Percentiles rank a stretch among this genome's conserved stretches.
Evolutionary conservation across 2,329 filamentous ascomycete species (phyloP).

Genomic region (Trichoderma guizhouense): DNA sequence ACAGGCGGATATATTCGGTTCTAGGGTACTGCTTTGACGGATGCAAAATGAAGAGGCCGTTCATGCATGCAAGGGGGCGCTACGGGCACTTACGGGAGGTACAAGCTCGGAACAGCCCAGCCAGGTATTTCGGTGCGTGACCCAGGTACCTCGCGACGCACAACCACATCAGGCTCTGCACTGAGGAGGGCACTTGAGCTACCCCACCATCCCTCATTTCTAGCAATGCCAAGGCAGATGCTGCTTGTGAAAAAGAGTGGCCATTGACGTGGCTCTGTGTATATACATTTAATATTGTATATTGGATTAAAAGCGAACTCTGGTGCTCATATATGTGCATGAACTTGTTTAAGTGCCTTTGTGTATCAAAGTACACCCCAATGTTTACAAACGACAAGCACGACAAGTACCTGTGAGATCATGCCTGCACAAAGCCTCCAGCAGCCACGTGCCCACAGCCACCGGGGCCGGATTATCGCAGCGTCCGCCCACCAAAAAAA

Average conservation of each 20-base stretch:
- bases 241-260: not conserved
- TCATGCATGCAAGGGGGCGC: slow-evolving; percentile 4
- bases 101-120: not conserved
- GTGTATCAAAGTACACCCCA: not conserved
- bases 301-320: not conserved
- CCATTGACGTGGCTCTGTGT: not conserved
- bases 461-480: slow-evolving; percentile 17
- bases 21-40: slow-evolving; percentile 8
- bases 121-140: not conserved
- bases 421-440: not conserved
- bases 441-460: slow-evolving; percentile 11
- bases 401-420: not conserved
- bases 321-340: not conserved
- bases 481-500: not conserved
- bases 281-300: not conserved
- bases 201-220: not conserved
- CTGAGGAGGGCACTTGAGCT: not conserved
- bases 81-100: slow-evolving; percentile 14
- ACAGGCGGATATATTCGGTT: slow-evolving; percentile 11
- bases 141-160: not conserved
- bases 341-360: not conserved
- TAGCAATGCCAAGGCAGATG: not conserved
- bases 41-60: slow-evolving; percentile 4
- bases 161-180: not conserved
- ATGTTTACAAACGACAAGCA: not conserved